phyloP scores from a whole-genome alignment of 225 moss, liverwort and hornwort species.

The Polytrichum commune region DNA sequence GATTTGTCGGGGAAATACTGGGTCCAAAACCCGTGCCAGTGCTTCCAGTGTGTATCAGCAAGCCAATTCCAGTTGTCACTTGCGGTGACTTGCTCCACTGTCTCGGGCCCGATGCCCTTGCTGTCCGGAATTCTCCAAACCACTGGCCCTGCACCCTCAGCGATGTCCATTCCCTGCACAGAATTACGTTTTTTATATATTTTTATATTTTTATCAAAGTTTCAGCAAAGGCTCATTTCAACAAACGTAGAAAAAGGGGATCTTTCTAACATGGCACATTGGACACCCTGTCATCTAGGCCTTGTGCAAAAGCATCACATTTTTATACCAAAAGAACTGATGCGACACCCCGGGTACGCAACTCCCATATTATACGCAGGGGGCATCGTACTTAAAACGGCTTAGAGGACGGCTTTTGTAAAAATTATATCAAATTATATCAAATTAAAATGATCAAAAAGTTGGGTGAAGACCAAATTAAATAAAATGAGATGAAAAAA shows the following conservation, averaged over 20 bases:
- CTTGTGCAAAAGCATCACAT: background rate
- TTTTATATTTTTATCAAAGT: background rate
- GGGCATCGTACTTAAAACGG: too few relatives aligned
- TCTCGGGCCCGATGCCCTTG: conserved; percentile 34
- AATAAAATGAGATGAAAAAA: too few relatives aligned
- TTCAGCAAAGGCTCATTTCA: too few relatives aligned
- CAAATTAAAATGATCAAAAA: too few relatives aligned
- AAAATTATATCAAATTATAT: too few relatives aligned
- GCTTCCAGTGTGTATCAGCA: conserved; percentile 50
- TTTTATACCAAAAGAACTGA: background rate
- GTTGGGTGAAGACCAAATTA: too few relatives aligned
- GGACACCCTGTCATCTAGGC: background rate
- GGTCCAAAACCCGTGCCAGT: conserved; percentile 52
- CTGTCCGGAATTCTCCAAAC: conserved; percentile 44
- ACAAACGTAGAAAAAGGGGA: too few relatives aligned
- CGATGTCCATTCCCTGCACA: conserved; percentile 22
- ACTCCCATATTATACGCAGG: too few relatives aligned
- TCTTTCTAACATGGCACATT: background rate
- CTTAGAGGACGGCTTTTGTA: too few relatives aligned
- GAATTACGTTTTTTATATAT: background rate
- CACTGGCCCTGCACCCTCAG: conserved; percentile 12
- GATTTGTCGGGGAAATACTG: conserved; percentile 26
- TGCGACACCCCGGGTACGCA: too few relatives aligned
- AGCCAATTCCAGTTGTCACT: conserved; percentile 45
- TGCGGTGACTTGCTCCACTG: conserved; percentile 39